Base-by-base conservation (phyloP, 192 early-diverging fungal species). In the Backusella westeae region DNA sequence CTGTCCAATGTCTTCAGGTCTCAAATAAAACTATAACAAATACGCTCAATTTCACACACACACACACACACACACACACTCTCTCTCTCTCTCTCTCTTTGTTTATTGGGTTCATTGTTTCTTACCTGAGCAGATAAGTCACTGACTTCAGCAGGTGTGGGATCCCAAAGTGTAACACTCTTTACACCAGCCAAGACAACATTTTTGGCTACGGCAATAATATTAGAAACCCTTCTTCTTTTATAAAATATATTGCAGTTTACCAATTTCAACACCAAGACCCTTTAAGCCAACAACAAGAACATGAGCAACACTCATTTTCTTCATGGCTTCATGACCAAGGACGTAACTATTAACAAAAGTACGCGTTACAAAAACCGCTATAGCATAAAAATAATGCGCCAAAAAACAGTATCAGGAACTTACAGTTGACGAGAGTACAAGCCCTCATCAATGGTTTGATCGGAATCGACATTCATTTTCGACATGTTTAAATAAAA, bases 351-450 rank as follows among this genome's bases (percentile, higher is more conserved):
- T 96, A 89, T n/a, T 26, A 8, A 77, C 69, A 66, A 35, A 21
- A 56, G 29, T 6, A 36, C 35, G 35, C 34, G 67, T 68, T 36
- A 68, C 21, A 8, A 32, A 44, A 1, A 39, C 10, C 9, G 10
- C 3, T 7, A 39, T 39, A 32, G 32, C 26, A 10, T 72, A 49
- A 23, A 39, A 39, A 36, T 3, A 46, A 78, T 76, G 36, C 36
- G 8, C 9, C 0, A 35, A 65, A 21, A 68, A 32, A 17, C 10
- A 21, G 7, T 44, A 44, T 17, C 12, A 29, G 38, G 9, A 9
- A 87, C 93, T 87, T 95, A 99, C 98, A 99, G 90, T 83, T 99
- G 98, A 70, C 98, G 93, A 66, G 98, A 99, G 88, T 99, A 99
- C 35, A 98, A 91, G 44, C 96, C 87, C 85, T 99, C 98, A 86